Conservation (phyloP, 768 basidiomycete species). For the Boletus tomentosulus region DNA sequence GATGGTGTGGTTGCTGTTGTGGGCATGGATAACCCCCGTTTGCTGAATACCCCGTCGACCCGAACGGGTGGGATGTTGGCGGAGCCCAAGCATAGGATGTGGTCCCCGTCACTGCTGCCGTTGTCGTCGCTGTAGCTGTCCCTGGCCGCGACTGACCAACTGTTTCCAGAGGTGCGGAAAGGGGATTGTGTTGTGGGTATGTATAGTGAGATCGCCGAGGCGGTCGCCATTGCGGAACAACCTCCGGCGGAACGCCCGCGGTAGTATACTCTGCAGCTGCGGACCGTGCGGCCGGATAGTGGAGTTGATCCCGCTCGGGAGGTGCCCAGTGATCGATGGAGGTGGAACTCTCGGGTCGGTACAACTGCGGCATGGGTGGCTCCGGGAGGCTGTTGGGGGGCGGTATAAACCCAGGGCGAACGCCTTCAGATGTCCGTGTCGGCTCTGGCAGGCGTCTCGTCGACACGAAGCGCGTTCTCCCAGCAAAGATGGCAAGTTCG, state of each 20-base stretch:
- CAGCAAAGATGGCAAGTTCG: slow-evolving; percentile 66
- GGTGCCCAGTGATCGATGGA: slow-evolving; percentile 14
- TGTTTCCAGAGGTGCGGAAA: slow-evolving; percentile 5
- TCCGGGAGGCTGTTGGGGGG: slow-evolving; percentile 1
- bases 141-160: slow-evolving; percentile 1
- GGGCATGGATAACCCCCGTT: neutral
- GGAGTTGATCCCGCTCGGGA: slow-evolving; percentile 13
- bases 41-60: slow-evolving; percentile 8
- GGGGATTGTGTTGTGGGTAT: slow-evolving; percentile 19
- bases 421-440: slow-evolving; percentile 8
- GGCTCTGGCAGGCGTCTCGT: slow-evolving; percentile 34
- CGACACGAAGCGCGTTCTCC: slow-evolving; percentile 59
- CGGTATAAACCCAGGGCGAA: slow-evolving; percentile 1
- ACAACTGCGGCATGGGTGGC: slow-evolving; percentile 5
- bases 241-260: slow-evolving; percentile 6
- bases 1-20: neutral
- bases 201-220: slow-evolving; percentile 26
- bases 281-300: slow-evolving; percentile 1
- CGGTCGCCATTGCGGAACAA: slow-evolving; percentile 25
- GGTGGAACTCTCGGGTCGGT: slow-evolving; percentile 14
- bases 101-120: neutral
- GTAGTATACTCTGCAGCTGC: slow-evolving; percentile 4
- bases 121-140: slow-evolving; percentile 10
- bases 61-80: neutral
- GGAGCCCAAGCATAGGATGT: slow-evolving; percentile 13